Evolutionary conservation across 1,139 yeast genomes (phyloP), one percentile per base, ranked within the genome.

Genomic region (Keqinozyma sinolaborantium): DNA sequence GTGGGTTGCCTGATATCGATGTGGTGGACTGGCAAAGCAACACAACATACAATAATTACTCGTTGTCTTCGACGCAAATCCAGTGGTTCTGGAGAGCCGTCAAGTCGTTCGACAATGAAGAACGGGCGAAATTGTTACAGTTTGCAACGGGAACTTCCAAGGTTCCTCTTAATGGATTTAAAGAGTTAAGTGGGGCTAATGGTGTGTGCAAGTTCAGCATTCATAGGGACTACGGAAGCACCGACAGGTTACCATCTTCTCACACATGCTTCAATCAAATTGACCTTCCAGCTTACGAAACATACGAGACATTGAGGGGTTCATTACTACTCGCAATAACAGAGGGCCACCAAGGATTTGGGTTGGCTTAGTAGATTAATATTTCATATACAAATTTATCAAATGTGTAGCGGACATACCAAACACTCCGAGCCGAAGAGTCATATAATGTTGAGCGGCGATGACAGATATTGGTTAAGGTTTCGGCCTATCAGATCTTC

Each of bases 11-110:
- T 1, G 97, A 92, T 49, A 90, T 94, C 47, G 96, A 86, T 58
- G 90, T 92, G 16, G 84, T 79, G 44, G 99, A 94, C 52, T 94
- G 99, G 99, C 84, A 85, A 47, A 81, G 77, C 49, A 84, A 92
- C 54, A 77, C 96, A 1, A 70, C 69, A 2, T 92, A 94, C 58
- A 83, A 76, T 38, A 92, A 90, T 53, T 94, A 92, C 56, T 77
- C 90, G 0, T 74, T 94, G 2, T 75, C 87, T 2, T 85, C 95
- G 3, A 79, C 85, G 25, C 97, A 90, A 53, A 82, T 94, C 38
- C 90, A 84, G 52, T 92, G 97, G 88, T 94, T 92, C 62, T 94
- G 99, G 99, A 73, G 97, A 53, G 97, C 97, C 1, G 97, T 94
- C 11, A 79, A 88, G 48, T 86, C 97, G 1, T 92, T 92, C 60